Evolutionary conservation across 768 basidiomycete species (phyloP).

Genomic region (Mycena amicta): DNA sequence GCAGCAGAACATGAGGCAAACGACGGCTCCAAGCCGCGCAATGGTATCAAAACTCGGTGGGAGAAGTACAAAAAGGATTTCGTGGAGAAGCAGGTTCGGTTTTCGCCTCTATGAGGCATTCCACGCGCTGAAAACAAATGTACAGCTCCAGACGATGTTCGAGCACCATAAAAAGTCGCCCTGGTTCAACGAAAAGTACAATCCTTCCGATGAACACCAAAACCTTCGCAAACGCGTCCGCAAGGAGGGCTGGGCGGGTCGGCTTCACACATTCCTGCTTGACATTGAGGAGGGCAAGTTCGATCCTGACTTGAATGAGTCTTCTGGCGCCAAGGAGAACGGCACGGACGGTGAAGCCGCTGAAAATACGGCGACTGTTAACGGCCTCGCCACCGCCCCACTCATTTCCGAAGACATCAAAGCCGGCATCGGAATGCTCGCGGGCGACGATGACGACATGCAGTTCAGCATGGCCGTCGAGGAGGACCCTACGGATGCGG

Average conservation of each 20-base stretch:
- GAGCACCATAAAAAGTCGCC: conserved; percentile 93
- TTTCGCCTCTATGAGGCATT: conserved; percentile 25
- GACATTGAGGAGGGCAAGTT: conserved; percentile 85
- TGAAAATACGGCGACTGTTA: conserved; percentile 39
- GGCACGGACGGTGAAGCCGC: conserved; percentile 36
- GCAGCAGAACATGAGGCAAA: conserved; percentile 83
- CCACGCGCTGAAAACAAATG: conserved; percentile 31
- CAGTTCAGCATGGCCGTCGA: conserved; percentile 73
- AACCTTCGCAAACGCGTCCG: conserved; percentile 76
- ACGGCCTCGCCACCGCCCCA: conserved; percentile 31
- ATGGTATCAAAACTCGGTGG: conserved; percentile 82
- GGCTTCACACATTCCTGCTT: conserved; percentile 69
- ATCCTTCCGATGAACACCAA: conserved; percentile 70
- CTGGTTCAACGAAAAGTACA: conserved; percentile 97
- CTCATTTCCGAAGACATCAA: conserved; percentile 55
- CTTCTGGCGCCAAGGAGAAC: conserved; percentile 58
- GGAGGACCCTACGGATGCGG: conserved; percentile 68
- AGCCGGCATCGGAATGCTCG: conserved; percentile 22
- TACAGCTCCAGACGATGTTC: conserved; percentile 93
- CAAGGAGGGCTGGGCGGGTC: conserved; percentile 83
- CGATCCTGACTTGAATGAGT: conserved; percentile 73
- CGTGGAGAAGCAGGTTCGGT: conserved; percentile 80
- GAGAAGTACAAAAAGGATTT: conserved; percentile 96
- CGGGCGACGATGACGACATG: conserved; percentile 68
- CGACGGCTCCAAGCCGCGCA: conserved; percentile 80